Conservation (phyloP, 768 basidiomycete genomes). For the Suillus lakei region DNA sequence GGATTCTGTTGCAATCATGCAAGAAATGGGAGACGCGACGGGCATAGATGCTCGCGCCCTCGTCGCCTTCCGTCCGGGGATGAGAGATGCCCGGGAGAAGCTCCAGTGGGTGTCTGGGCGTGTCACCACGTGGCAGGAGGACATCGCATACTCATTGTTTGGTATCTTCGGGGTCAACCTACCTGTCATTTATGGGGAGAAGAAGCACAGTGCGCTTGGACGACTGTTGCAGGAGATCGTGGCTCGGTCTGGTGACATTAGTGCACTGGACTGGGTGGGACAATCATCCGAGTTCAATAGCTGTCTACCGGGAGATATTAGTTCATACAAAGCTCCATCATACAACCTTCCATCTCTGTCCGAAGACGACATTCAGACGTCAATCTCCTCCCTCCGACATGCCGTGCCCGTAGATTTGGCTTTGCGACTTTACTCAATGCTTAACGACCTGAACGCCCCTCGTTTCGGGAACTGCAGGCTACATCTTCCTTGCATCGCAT, state of each 20-base stretch:
- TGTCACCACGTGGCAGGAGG: not conserved
- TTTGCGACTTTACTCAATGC: not conserved
- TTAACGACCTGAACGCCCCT: not conserved
- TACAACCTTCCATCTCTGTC: not conserved
- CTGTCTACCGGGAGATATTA: not conserved
- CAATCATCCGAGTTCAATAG: constrained; percentile 1
- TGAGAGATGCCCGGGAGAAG: not conserved
- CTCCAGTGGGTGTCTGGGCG: not conserved
- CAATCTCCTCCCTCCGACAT: not conserved
- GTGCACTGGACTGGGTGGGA: not conserved
- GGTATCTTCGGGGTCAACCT: not conserved
- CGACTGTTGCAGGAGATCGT: not conserved
- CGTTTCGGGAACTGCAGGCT: not conserved
- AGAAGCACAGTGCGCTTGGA: not conserved
- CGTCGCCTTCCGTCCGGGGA: not conserved
- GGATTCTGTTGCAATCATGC: not conserved
- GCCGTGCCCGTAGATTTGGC: not conserved
- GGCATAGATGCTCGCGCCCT: not conserved
- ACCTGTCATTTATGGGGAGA: not conserved
- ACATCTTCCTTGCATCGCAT: not conserved
- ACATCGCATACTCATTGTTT: not conserved
- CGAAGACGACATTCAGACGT: not conserved
- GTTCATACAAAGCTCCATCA: not conserved
- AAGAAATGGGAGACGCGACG: not conserved
- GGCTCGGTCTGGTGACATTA: not conserved